phyloP scores from a whole-genome alignment of 495 filamentous ascomycete genomes.

The Xylaria longipes region DNA sequence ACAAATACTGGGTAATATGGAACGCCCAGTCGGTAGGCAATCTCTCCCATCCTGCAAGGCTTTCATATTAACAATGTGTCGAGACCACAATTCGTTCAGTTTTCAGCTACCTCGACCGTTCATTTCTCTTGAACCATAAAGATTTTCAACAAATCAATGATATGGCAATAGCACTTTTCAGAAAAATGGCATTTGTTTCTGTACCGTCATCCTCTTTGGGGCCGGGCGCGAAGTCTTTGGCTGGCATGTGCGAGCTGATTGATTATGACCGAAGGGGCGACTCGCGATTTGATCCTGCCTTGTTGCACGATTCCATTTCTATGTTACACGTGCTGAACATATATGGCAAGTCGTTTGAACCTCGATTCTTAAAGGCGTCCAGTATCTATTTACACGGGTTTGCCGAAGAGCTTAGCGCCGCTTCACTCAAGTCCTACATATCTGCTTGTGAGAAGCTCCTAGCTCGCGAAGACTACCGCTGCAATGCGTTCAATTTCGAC shows the following conservation, averaged over 20 bases:
- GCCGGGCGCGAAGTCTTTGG: conserved; percentile 63
- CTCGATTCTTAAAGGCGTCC: conserved; percentile 70
- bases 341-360: conserved; percentile 82
- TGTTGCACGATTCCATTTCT: conserved; percentile 73
- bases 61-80: conserved; percentile 5
- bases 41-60: neutral
- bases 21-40: conserved; percentile 69
- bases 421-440: conserved; percentile 73
- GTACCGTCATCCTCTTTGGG: conserved; percentile 48
- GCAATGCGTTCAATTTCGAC: conserved; percentile 80
- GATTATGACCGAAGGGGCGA: conserved; percentile 68
- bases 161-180: conserved; percentile 63
- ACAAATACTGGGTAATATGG: conserved; percentile 80
- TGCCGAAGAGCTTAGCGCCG: conserved; percentile 63
- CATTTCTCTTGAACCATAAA: conserved; percentile 76
- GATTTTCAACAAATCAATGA: conserved; percentile 59
- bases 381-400: conserved; percentile 67
- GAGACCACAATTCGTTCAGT: conserved; percentile 76
- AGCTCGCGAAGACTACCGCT: conserved; percentile 70
- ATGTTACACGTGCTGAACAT: conserved; percentile 83
- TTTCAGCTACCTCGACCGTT: conserved; percentile 91
- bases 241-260: conserved; percentile 78
- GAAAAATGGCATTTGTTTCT: conserved; percentile 59
- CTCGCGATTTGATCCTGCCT: conserved; percentile 53
- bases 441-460: conserved; percentile 69